phyloP scores from a whole-genome alignment of 2,329 filamentous ascomycete species.

The Chaetomium olivaceum region DNA sequence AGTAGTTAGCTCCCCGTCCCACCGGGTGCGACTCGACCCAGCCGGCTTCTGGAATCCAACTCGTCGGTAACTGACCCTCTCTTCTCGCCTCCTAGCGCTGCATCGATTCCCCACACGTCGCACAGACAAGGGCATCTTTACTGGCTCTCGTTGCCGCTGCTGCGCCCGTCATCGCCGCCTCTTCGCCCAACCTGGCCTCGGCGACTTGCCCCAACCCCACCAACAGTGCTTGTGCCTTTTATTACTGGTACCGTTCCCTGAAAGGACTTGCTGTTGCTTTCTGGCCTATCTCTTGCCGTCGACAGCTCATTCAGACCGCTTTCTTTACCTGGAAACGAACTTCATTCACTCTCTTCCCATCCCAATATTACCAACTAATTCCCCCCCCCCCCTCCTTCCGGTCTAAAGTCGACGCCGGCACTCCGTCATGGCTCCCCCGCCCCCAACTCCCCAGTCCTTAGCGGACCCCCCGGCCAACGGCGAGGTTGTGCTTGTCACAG shows the following conservation, averaged over 20 bases:
- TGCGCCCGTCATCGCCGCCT: slow-evolving; percentile 11
- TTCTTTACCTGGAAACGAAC: neutral
- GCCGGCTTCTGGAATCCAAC: slow-evolving; percentile 19
- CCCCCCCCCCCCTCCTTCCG: neutral
- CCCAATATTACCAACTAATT: neutral
- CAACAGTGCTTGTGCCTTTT: neutral
- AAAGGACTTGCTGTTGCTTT: slow-evolving; percentile 1
- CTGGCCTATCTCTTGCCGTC: neutral
- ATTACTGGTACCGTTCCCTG: neutral
- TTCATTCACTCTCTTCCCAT: neutral
- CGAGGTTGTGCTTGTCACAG: slow-evolving; percentile 55
- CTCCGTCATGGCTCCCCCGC: slow-evolving; percentile 25
- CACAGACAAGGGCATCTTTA: slow-evolving; percentile 17
- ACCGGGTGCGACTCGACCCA: slow-evolving; percentile 16
- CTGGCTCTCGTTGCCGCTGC: slow-evolving; percentile 2
- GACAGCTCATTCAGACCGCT: neutral
- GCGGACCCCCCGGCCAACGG: slow-evolving; percentile 34
- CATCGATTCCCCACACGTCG: slow-evolving; percentile 21
- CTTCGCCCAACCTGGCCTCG: slow-evolving; percentile 4
- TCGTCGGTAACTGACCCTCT: slow-evolving; percentile 17
- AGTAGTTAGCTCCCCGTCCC: slow-evolving; percentile 13
- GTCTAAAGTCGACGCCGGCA: slow-evolving; percentile 1
- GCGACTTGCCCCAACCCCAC: slow-evolving; percentile 6
- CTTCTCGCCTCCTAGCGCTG: slow-evolving; percentile 9
- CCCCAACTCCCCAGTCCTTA: slow-evolving; percentile 14